Conservation (phyloP, 352 stramenopile species). For the Phytopythium kandeliae region DNA sequence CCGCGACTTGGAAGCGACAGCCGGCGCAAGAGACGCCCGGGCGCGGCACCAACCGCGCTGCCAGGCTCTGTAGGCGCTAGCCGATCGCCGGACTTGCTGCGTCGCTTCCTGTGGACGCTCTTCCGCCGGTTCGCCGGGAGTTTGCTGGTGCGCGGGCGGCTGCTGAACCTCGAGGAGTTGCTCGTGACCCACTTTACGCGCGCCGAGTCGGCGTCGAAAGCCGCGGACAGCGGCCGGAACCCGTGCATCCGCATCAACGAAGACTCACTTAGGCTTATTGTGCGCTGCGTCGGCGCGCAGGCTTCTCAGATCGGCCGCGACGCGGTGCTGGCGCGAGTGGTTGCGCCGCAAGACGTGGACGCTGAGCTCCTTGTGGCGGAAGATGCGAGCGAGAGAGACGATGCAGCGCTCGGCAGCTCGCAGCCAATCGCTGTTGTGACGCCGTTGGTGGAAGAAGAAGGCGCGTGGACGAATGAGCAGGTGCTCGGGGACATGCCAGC, state of each 20-base stretch:
- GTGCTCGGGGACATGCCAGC: conserved; percentile 4
- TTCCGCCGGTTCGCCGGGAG: conserved; percentile 22
- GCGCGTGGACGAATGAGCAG: background rate
- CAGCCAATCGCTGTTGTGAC: background rate
- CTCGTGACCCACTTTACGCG: conserved; percentile 18
- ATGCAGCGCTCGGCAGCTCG: background rate
- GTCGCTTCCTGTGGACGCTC: conserved; percentile 11
- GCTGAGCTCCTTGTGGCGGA: background rate
- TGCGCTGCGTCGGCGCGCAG: conserved; percentile 11
- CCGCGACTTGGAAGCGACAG: background rate
- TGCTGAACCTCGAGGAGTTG: conserved; percentile 42
- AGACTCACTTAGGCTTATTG: conserved; percentile 9
- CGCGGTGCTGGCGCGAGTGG: conserved; percentile 9
- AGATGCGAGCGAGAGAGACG: background rate
- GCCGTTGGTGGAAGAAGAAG: background rate
- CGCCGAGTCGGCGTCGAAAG: background rate
- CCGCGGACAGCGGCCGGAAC: background rate
- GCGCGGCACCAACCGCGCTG: background rate
- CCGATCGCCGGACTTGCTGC: background rate
- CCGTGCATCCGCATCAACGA: conserved; percentile 1
- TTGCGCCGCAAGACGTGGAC: background rate
- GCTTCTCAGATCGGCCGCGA: conserved; percentile 9
- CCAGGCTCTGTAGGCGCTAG: background rate
- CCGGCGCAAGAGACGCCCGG: background rate
- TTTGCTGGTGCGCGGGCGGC: conserved; percentile 25